A percentile compares a stretch with the other conserved stretches of the same genome.
phyloP scores from a whole-genome alignment of 805 yeast species.

The Tetrapisispora taiwanensis region DNA sequence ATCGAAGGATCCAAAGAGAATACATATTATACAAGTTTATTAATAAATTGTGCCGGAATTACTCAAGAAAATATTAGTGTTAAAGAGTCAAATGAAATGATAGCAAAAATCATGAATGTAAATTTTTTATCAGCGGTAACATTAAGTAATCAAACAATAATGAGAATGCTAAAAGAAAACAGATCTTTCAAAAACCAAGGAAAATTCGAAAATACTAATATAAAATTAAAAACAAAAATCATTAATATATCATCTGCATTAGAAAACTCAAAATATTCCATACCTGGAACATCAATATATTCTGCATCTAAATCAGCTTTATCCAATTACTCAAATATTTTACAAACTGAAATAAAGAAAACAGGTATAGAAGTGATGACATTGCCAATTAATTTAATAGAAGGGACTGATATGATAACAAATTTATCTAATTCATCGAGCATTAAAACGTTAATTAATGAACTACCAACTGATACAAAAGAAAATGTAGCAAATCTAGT shows the following conservation, averaged over 20 bases:
- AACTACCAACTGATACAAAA: neutral
- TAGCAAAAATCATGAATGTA: constrained; percentile 17
- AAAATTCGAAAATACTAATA: neutral
- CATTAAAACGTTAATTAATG: neutral
- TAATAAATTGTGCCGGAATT: constrained; percentile 26
- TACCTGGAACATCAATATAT: constrained; percentile 26
- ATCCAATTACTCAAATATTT: constrained; percentile 16
- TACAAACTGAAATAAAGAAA: constrained; percentile 15
- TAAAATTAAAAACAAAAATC: constrained; percentile 4
- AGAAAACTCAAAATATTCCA: constrained; percentile 9
- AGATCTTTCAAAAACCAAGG: constrained; percentile 2
- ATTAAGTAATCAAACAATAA: constrained; percentile 15
- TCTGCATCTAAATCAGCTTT: constrained; percentile 27
- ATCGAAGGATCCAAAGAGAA: neutral
- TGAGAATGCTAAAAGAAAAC: constrained; percentile 13
- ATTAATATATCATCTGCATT: constrained; percentile 25
- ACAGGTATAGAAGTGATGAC: constrained; percentile 12
- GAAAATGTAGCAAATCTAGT: neutral
- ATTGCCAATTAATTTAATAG: constrained; percentile 18
- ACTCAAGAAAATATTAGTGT: constrained; percentile 21
- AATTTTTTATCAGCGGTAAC: constrained; percentile 22
- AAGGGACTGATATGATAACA: constrained; percentile 23
- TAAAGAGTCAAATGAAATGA: constrained; percentile 10
- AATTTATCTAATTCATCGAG: constrained; percentile 1
- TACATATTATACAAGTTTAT: neutral